Evolutionary conservation across 2,329 filamentous ascomycete species (phyloP).

Genomic region (Aspergillus uvarum): DNA sequence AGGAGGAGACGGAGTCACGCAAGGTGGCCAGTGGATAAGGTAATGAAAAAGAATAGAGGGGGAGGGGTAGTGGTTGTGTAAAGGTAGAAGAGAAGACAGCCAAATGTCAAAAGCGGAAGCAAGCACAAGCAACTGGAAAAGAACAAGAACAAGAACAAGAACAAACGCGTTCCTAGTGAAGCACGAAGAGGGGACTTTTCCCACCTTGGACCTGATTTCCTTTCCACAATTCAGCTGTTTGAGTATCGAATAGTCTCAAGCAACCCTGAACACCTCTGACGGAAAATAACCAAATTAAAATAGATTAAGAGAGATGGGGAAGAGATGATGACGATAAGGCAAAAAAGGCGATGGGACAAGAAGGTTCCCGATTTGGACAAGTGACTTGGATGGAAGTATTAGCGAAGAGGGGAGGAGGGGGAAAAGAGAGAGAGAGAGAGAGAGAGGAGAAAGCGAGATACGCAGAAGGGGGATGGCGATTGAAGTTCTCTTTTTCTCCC

Average conservation of each 20-base stretch:
- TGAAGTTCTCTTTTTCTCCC: not conserved
- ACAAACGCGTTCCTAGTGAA: not conserved
- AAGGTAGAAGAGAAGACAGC: not conserved
- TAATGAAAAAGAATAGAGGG: constrained; percentile 4
- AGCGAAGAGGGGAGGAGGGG: not conserved
- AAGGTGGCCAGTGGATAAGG: not conserved
- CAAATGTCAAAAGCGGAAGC: not conserved
- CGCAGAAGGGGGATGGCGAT: too few relatives aligned
- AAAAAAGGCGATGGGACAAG: constrained; percentile 2
- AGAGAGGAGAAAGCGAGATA: not conserved
- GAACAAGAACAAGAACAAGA: not conserved
- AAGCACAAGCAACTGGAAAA: not conserved
- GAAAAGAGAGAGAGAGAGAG: not conserved
- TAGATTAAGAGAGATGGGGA: constrained; percentile 5
- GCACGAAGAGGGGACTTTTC: constrained; percentile 7
- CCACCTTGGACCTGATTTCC: constrained; percentile 8
- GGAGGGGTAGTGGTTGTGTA: constrained; percentile 10
- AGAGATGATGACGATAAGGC: not conserved
- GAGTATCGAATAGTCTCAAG: not conserved
- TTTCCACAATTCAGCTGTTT: not conserved
- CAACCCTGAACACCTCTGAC: not conserved
- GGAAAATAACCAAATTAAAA: constrained; percentile 6
- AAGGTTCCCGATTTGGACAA: constrained; percentile 7
- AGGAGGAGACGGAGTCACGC: constrained; percentile 4
- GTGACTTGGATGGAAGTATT: constrained; percentile 4